Conservation (phyloP, 192 early-diverging fungal species). For the Coemansia sp. region DNA sequence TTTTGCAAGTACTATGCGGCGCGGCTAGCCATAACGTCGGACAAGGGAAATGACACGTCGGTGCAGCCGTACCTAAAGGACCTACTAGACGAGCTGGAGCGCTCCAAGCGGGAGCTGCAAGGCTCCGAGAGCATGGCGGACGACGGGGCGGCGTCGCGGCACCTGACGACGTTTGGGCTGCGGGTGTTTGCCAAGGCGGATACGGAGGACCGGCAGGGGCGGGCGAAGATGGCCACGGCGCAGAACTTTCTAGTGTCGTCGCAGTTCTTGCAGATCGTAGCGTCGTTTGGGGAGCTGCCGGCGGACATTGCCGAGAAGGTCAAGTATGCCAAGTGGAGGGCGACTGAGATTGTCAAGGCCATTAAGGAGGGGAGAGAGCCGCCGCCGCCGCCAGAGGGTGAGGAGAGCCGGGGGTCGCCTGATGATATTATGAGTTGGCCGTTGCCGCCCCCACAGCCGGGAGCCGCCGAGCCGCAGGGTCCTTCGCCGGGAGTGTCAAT, state of each 20-base stretch:
- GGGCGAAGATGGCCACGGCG: conserved; percentile 77
- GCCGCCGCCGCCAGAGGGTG: conserved; percentile 51
- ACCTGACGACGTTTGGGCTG: conserved; percentile 86
- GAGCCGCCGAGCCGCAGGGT: conserved; percentile 1
- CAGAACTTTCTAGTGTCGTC: conserved; percentile 85
- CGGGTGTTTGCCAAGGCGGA: conserved; percentile 87
- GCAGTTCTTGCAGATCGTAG: conserved; percentile 82
- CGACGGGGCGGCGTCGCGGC: conserved; percentile 69
- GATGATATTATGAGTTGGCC: conserved; percentile 21
- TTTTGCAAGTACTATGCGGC: conserved; percentile 88
- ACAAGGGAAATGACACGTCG: conserved; percentile 47
- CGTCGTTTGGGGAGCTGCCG: conserved; percentile 72
- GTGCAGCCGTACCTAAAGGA: conserved; percentile 57
- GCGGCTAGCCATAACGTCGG: conserved; percentile 64
- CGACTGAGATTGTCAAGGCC: conserved; percentile 88
- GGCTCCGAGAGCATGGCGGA: conserved; percentile 65
- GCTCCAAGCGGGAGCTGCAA: conserved; percentile 60
- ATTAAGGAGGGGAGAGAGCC: conserved; percentile 77
- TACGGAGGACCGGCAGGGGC: conserved; percentile 79
- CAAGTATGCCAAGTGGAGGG: conserved; percentile 94
- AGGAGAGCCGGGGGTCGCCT: neutral
- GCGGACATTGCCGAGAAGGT: conserved; percentile 74
- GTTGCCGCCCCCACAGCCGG: conserved; percentile 11
- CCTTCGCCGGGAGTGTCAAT: neutral
- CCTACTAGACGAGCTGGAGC: conserved; percentile 77